Evolutionary conservation across 2,329 filamentous ascomycete species (phyloP).

Genomic region (Paraphoma sp.): DNA sequence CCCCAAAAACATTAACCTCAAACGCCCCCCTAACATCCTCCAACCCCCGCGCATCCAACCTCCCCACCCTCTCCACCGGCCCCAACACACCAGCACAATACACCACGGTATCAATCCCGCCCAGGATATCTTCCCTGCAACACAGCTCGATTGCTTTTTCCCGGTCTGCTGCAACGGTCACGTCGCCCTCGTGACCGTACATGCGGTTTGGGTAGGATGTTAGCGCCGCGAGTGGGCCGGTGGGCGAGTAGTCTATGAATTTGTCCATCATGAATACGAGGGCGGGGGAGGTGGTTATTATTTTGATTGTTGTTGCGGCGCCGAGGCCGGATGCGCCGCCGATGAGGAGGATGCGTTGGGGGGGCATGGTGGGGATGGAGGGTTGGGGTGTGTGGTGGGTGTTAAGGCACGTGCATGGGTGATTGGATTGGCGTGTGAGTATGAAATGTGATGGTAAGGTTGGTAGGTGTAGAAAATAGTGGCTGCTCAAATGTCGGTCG

Average conservation of each 20-base stretch:
- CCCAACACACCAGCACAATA: conserved; percentile 32
- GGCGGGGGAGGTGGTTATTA: background rate
- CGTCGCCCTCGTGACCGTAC: conserved; percentile 15
- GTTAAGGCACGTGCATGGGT: too few relatives aligned
- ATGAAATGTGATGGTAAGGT: too few relatives aligned
- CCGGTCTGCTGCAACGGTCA: conserved; percentile 6
- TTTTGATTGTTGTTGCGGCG: background rate
- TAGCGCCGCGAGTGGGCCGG: background rate
- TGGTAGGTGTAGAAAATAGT: too few relatives aligned
- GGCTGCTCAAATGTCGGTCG: too few relatives aligned
- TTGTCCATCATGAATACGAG: conserved; percentile 18
- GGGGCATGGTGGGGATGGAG: background rate
- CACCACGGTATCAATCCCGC: conserved; percentile 30
- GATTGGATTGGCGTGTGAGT: too few relatives aligned
- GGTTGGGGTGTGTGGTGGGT: too few relatives aligned
- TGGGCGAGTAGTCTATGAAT: conserved; percentile 10
- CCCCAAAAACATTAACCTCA: conserved; percentile 35
- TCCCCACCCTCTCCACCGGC: conserved; percentile 27
- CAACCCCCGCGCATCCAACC: conserved; percentile 22
- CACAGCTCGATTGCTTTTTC: conserved; percentile 20
- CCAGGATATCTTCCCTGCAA: conserved; percentile 9
- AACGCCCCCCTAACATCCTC: conserved; percentile 14
- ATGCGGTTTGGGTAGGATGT: conserved; percentile 2
- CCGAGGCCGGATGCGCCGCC: conserved; percentile 34
- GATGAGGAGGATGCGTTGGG: conserved; percentile 31